Base-by-base conservation (phyloP, 495 filamentous ascomycete species). In the Aspergillus steynii region DNA sequence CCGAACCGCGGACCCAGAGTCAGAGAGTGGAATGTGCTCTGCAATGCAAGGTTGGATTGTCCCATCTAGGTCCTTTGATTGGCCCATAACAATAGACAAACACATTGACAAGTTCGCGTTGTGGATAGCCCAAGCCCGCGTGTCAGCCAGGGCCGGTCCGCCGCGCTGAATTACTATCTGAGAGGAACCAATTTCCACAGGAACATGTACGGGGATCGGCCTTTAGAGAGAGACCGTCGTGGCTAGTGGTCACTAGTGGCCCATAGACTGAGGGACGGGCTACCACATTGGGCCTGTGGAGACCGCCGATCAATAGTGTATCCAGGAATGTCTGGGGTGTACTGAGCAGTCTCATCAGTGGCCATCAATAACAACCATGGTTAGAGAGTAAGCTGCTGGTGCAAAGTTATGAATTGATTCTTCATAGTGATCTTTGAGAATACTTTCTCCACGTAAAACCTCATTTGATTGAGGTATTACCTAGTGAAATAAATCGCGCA, bases 181-280 rank as follows among this genome's bases (percentile, higher is more conserved):
- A 20, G 20, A 20, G 20, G 20, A 20, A 20, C 46, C 4, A 47
- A 47, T 29, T 55, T 46, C n/a, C 10, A 28, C 34, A 45, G 52
- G 47, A 55, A 48, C 59, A 50, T 46, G 57, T 29, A 59, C 51
- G 28, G 32, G 8, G 50, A 60, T 60, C 58, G 49, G 50, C 52
- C 50, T 14, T 42, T 55, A 28, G 50, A 50, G 32, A 55, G 42
- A 48, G 26, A 25, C 58, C 48, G 60, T 37, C 46, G 53, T 27
- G 45, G 48, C 49, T 61, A 55, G 52, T 53, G 37, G 42, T 52
- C 47, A 52, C 53, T 56, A 61, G 54, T 57, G 29, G 31, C 53
- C 47, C 53, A 10, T 37, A 55, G 32, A 29, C 42, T 42, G 14
- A 45, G 8, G n/a, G 53, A 49, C n/a, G 31, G 27, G 27, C 46